phyloP scores from a whole-genome alignment of 495 filamentous ascomycete species.

The Stereocaulon alpinum region DNA sequence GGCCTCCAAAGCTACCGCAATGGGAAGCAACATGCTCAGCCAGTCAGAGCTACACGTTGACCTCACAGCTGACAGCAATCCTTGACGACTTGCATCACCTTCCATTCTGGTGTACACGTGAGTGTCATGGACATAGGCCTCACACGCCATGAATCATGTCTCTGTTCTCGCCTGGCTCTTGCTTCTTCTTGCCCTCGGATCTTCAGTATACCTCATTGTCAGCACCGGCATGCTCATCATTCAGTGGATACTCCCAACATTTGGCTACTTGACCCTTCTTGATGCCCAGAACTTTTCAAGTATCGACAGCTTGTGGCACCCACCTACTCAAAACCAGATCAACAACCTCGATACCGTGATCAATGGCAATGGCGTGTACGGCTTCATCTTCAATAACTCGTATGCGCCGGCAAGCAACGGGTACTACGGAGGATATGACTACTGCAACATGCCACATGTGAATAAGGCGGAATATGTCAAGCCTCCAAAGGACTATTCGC shows the following conservation, averaged over 20 bases:
- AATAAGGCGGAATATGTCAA: constrained; percentile 44
- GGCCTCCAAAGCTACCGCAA: background rate
- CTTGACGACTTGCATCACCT: background rate
- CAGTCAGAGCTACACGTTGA: constrained; percentile 4
- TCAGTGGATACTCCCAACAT: background rate
- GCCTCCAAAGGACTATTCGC: constrained; percentile 37
- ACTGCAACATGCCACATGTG: constrained; percentile 73
- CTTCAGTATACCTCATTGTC: background rate
- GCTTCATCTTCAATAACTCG: constrained; percentile 55
- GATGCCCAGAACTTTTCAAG: background rate
- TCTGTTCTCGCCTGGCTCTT: constrained; percentile 6
- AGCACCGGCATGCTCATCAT: background rate
- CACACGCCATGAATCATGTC: constrained; percentile 5
- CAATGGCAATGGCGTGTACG: constrained; percentile 43
- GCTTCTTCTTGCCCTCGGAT: background rate
- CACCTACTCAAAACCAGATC: constrained; percentile 22
- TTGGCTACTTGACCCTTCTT: constrained; percentile 1
- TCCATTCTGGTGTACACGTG: background rate
- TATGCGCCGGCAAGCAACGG: constrained; percentile 27
- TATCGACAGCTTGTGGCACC: constrained; percentile 6
- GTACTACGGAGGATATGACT: constrained; percentile 42
- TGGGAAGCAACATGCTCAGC: background rate
- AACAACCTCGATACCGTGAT: constrained; percentile 47
- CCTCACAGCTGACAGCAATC: background rate
- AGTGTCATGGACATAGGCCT: background rate